Evolutionary conservation across 2,329 filamentous ascomycete species (phyloP), one percentile per base, ranked within the genome.

Genomic region (Leptographium lundbergii): DNA sequence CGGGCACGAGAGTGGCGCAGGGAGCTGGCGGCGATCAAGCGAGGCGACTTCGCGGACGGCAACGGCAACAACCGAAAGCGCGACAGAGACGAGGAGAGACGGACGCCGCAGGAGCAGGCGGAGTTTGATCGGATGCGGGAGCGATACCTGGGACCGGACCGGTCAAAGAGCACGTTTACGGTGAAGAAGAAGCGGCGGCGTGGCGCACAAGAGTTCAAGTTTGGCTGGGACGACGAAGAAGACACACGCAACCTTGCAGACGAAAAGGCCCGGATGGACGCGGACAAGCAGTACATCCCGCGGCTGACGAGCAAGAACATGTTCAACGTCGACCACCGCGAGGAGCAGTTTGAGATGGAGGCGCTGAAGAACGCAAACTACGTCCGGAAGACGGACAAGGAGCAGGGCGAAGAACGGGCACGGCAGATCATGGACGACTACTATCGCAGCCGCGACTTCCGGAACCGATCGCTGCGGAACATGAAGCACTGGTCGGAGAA

Each of bases 401-500:
- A 91, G 66, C 83, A 88, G 22, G 92, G 92, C 39, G 79, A 78
- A 61, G 80, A 86, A 63, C 84, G 92, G 48, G 94, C 91, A 6
- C 79, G 83, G 66, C 84, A 90, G 65, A 84, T 96, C 55, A 75
- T 96, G 68, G 89, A 96, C 64, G 91, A 92, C 81, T 91, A 95
- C 73, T 77, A 87, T 61, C 81, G 85, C 64, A 84, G 86, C 34
- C 87, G 84, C 67, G 87, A 95, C 67, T 83, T 88, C 63, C 84
- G 85, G 13, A 78, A 80, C 61, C 81, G 87, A 62, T 89, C 86
- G 63, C 86, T 86, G 39, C 78, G 95, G 59, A 54, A 61, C 47
- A 91, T 95, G 66, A 91, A 91, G 71, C 91, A 96, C 72, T 99
- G 94, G 94, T 91, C 88, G 59, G 89, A 96, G 69, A 99, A 99